Evolutionary conservation across 2,329 filamentous ascomycete genomes (phyloP), one percentile per base, ranked within the genome.

Genomic region (Botryotinia narcissicola): DNA sequence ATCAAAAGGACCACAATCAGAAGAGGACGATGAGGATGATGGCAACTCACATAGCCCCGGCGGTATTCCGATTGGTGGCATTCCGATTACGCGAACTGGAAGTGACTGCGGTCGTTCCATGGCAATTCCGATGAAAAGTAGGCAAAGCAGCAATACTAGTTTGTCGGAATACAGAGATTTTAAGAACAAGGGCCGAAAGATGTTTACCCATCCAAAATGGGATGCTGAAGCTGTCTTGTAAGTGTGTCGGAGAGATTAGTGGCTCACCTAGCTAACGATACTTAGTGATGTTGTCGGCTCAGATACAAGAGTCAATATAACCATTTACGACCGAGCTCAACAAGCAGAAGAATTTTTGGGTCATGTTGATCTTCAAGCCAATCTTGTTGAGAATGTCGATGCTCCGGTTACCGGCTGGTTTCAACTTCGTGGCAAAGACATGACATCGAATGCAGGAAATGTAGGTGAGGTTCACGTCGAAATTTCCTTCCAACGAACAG

Each of bases 151-250:
- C 84, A 95, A 95, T 83, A 97, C 95, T 73, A 97, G 95, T 80
- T 86, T 92, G 76, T 87, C 88, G 51, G 93, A 97, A 78, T 79
- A 85, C 75, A 85, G 86, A 75, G 87, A 89, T 75, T 84, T 86
- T 77, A 85, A 85, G 76, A 83, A 83, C 54, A 90, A 90, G 77
- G 88, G 90, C 71, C 84, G 86, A 74, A 84, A 82, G 75, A 88
- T 87, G 4, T 87, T 95, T 74, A 95, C 94, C 12, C 93, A 93
- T 81, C 95, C 96, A 0, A 93, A 93, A 79, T 99, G 96, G 96
- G 94, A 97, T 82, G 95, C 97, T 71, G 94, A 97, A 81, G 95
- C 95, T 54, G 88, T 93, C 68, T 99, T 99, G 95, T 98, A 89
- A 85, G 94, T 88, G 61, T 29, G 40, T 73, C 62, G 37, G 1